Base-by-base conservation (phyloP, 352 stramenopile species). In the Phytophthora chlamydospora region DNA sequence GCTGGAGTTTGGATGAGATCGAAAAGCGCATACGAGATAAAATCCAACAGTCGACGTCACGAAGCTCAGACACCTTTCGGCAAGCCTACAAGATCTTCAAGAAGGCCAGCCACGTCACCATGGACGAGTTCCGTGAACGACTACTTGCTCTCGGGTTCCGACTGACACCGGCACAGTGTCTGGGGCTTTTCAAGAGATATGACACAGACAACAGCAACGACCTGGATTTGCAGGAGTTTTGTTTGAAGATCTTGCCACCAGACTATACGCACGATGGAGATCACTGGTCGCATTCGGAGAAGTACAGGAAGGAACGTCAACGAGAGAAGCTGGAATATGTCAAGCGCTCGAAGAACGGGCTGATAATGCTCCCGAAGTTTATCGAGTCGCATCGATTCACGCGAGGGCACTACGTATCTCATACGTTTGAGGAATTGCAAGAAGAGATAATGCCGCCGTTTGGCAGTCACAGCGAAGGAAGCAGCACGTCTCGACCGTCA, bases 201-300 rank as follows among this genome's bases (percentile, higher is more conserved):
- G 85, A 92, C 33, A 80, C 75, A 6, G 81, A 94, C 59, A 80
- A 78, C 58, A 92, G 83, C 58, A 78, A 83, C 44, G 84, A 91
- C 27, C 76, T 94, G 60, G 85, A 94, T 38, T 71, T 94, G n/a
- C 78, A 91, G 33, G 85, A 94, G 56, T 94, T 94, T 59, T 94
- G 85, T 35, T 63, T 85, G 42, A 73, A 78, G 10, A 88, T 94
- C n/a, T 49, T 92, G 14, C 82, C 85, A 4, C 80, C 85, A 4
- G 85, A 94, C 43, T 94, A 94, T 53, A 94, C 80, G 0, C 79
- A 80, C 35, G 83, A 94, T 39, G 83, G 85, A 9, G 83, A 94
- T 44, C 66, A 89, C 54, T 94, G 85, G 85, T 83, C 76, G 16
- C 80, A 91, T 31, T 80, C 78, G 6, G 72, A 87, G 4, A 85